Conservation (phyloP, 495 filamentous ascomycete species). For the Stereocaulon alpinum region DNA sequence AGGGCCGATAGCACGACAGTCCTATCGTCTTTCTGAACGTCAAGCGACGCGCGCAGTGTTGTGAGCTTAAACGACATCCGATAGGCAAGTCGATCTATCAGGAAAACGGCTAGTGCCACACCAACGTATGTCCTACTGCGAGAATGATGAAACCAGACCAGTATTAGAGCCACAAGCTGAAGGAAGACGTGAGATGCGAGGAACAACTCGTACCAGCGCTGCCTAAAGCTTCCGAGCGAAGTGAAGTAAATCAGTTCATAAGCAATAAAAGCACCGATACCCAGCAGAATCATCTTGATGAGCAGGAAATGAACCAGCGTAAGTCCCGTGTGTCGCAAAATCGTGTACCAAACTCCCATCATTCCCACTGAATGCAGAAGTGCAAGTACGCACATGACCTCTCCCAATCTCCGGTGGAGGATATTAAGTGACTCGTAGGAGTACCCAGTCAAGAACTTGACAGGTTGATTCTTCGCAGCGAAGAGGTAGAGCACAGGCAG, state of each 20-base stretch:
- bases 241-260: slow-evolving; percentile 44
- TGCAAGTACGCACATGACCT: slow-evolving; percentile 21
- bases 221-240: slow-evolving; percentile 38
- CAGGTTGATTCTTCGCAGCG: slow-evolving; percentile 51
- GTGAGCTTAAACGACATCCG: slow-evolving; percentile 37
- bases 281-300: slow-evolving; percentile 32
- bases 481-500: slow-evolving; percentile 52
- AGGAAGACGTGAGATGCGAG: slow-evolving; percentile 45
- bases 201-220: slow-evolving; percentile 48
- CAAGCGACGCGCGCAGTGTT: slow-evolving; percentile 34
- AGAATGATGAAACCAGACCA: slow-evolving; percentile 45
- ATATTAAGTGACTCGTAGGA: slow-evolving; percentile 58
- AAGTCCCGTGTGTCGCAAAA: slow-evolving; percentile 29
- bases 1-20: slow-evolving; percentile 37
- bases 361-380: slow-evolving; percentile 29
- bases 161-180: slow-evolving; percentile 39
- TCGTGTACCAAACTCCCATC: slow-evolving; percentile 36
- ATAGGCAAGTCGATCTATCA: slow-evolving; percentile 49
- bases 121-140: slow-evolving; percentile 31
- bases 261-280: slow-evolving; percentile 38
- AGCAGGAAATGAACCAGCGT: slow-evolving; percentile 27
- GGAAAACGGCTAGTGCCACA: slow-evolving; percentile 40
- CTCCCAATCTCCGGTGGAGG: slow-evolving; percentile 44
- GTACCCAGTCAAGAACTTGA: slow-evolving; percentile 46
- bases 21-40: slow-evolving; percentile 38